These are phyloP conservation scores for Gentiana dahurica DNA, from an alignment of 257 asterid genomes.

Conservation along the genomic window DNA sequence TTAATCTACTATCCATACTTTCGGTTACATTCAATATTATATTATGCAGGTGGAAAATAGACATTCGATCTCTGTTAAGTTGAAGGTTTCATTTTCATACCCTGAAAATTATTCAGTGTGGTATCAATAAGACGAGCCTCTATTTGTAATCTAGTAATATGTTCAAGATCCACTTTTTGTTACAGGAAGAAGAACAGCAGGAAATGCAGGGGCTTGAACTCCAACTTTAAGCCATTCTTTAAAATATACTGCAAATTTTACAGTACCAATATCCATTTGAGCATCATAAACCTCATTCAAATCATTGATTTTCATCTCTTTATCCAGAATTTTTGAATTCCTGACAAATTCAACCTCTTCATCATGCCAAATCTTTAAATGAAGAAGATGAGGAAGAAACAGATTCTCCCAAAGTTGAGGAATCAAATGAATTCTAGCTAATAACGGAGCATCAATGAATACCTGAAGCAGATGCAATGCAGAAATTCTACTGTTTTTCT, in stretches of 20 bases:
- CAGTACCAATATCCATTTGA: constrained; percentile 58
- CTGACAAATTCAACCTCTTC: constrained; percentile 41
- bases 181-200: constrained; percentile 55
- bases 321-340: constrained; percentile 18
- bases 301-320: constrained; percentile 29
- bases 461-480: constrained; percentile 55
- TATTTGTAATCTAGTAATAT: background rate
- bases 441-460: constrained; percentile 46
- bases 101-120: too few species aligned
- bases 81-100: too few species aligned
- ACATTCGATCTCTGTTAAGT: too few species aligned
- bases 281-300: constrained; percentile 37
- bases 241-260: constrained; percentile 53
- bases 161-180: constrained; percentile 13
- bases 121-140: too few species aligned
- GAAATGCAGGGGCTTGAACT: constrained; percentile 52
- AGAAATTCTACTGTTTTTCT: constrained; percentile 42
- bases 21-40: too few species aligned
- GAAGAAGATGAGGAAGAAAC: constrained; percentile 83
- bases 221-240: constrained; percentile 74
- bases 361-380: constrained; percentile 64
- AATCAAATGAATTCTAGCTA: constrained; percentile 60
- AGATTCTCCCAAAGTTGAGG: constrained; percentile 78
- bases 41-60: too few species aligned
- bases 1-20: too few species aligned